These are phyloP conservation scores for Tardiomyces digboiensis DNA, from an alignment of 1,139 yeast species.

Conservation along the genomic window DNA sequence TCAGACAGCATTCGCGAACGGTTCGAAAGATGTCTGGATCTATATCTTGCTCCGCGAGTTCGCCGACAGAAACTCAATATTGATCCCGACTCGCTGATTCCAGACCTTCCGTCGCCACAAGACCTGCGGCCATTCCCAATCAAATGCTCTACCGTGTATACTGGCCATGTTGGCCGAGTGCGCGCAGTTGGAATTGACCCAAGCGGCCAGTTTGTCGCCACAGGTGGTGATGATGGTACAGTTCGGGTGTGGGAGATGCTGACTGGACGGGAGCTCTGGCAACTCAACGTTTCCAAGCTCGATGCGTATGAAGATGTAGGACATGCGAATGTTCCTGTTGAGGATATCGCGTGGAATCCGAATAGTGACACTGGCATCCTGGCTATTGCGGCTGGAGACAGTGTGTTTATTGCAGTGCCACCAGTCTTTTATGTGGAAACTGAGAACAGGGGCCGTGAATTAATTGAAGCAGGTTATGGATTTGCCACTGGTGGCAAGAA, in stretches of 20 bases:
- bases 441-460: constrained; percentile 71
- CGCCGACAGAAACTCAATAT: constrained; percentile 86
- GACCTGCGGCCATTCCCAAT: constrained; percentile 98
- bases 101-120: constrained; percentile 94
- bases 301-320: constrained; percentile 32
- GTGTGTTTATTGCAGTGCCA: constrained; percentile 70
- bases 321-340: constrained; percentile 61
- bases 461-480: constrained; percentile 90
- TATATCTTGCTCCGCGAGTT: constrained; percentile 93
- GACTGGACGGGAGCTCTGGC: constrained; percentile 89
- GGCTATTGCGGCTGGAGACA: constrained; percentile 80
- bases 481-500: constrained; percentile 51
- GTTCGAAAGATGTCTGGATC: constrained; percentile 88
- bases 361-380: constrained; percentile 57
- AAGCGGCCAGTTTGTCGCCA: constrained; percentile 89
- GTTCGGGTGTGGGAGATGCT: constrained; percentile 95
- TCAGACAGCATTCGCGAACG: constrained; percentile 77
- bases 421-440: constrained; percentile 84
- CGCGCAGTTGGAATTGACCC: constrained; percentile 83
- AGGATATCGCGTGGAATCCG: constrained; percentile 88
- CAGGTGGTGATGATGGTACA: constrained; percentile 96
- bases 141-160: constrained; percentile 71
- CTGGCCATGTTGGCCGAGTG: constrained; percentile 77
- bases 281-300: constrained; percentile 25
- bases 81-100: constrained; percentile 93